Evolutionary conservation across 75 land plant species (phyloP).

Genomic region (Pinus albicaulis): DNA sequence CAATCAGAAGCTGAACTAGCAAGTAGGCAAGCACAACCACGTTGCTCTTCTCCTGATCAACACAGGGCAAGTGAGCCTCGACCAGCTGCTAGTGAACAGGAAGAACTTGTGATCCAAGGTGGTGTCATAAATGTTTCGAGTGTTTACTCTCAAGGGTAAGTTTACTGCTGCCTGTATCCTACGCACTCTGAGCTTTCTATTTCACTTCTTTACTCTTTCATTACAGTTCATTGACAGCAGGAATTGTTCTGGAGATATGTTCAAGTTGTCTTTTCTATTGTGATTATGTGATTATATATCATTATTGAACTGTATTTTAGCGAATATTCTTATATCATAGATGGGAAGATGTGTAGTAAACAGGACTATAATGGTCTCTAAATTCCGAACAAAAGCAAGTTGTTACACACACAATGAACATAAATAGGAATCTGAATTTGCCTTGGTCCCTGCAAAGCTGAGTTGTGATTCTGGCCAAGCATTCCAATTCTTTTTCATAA

Average conservation of each 20-base stretch:
- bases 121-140: slow-evolving; percentile 84
- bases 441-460: no score
- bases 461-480: no score
- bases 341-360: no score
- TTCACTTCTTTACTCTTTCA: background rate
- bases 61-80: slow-evolving; percentile 3
- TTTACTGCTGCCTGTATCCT: background rate
- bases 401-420: no score
- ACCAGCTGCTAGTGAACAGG: slow-evolving; percentile 31
- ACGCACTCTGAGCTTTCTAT: background rate
- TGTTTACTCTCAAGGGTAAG: slow-evolving; percentile 87
- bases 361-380: no score
- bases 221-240: background rate
- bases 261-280: background rate
- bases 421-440: no score
- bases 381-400: no score
- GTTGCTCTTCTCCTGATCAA: slow-evolving; percentile 3
- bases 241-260: background rate
- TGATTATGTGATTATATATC: no score
- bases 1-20: slow-evolving; percentile 13
- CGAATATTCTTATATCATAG: no score
- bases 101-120: slow-evolving; percentile 57
- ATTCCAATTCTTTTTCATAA: no score
- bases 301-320: no score
- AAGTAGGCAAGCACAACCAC: slow-evolving; percentile 1